Base-by-base conservation (phyloP, 202 grass and related monocot genomes). In the Hordeum pubiflorum region DNA sequence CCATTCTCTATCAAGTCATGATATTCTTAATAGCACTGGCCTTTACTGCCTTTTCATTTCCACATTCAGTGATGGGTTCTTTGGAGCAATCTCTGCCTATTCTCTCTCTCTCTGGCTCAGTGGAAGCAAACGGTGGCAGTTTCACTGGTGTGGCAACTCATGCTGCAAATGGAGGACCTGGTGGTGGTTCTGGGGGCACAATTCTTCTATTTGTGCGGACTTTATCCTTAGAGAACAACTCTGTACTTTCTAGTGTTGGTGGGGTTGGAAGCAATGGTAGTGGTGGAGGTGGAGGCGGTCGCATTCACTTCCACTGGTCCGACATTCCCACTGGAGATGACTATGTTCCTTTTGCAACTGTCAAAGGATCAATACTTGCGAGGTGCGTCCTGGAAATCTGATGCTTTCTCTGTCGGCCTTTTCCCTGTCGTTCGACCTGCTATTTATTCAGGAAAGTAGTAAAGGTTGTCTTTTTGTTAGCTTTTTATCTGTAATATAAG, bases 241-340 rank as follows among this genome's bases (percentile, higher is more conserved):
- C 95, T 63, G 66, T 89, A 32, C 86, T 98, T 69, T 98, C 95
- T 61, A 95, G 76, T 88, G 73, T 62, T 75, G 95, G 95, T 82
- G 95, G 95, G 31, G 21, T 74, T 82, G 95, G 95, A 65, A 88
- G 74, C 58, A 91, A 89, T 79, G 63, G 58, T 79, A 86, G 95
- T 26, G 90, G 95, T 38, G 92, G 95, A 59, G 95, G 95, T 32
- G 95, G 95, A 24, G 91, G 94, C 39, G 95, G 95, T 58, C 88
- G 92, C 59, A 94, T 98, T 93, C 95, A 98, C 76, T 98, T 98
- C 71, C 92, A 98, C 84, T 98, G 95, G 95, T 91, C 80, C 0
- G 88, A 91, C 61, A 91, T 98, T 79, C 82, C 95, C 36, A 91
- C 90, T 37, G 95, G 95, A 79, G 92, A 94, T 88, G 95, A 98